Conservation (phyloP, 2,329 filamentous ascomycete species). For the Didymella pinodella region DNA sequence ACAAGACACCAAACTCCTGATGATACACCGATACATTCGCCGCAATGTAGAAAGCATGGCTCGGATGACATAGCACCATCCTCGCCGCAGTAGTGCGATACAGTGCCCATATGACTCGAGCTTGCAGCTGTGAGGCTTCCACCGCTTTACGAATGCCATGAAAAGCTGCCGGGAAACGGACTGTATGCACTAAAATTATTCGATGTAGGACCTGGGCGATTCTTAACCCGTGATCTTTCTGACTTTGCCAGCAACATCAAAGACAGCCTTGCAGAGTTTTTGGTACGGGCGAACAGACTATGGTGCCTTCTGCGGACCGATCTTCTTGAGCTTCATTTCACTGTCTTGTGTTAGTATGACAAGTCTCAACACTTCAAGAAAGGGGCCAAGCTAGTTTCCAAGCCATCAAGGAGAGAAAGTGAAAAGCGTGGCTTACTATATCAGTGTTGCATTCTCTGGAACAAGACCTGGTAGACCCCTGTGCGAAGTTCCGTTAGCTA, state of each 20-base stretch:
- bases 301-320: conserved; percentile 15
- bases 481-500: conserved; percentile 31
- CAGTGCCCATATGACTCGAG: not conserved
- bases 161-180: not conserved
- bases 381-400: not conserved
- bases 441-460: conserved; percentile 74
- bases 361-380: not conserved
- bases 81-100: not conserved
- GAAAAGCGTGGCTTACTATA: conserved; percentile 73
- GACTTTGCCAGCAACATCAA: not conserved
- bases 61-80: not conserved
- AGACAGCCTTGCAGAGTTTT: not conserved
- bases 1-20: not conserved
- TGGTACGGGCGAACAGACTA: conserved; percentile 9
- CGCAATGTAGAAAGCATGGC: not conserved
- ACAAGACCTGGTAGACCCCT: conserved; percentile 84
- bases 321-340: conserved; percentile 19
- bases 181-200: not conserved
- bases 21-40: not conserved
- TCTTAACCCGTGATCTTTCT: not conserved
- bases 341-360: conserved; percentile 4
- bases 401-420: not conserved
- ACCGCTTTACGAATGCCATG: not conserved
- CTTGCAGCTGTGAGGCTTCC: not conserved
- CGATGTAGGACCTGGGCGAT: not conserved